phyloP scores from a whole-genome alignment of 1,139 yeast species.

The Suhomyces anneliseae region DNA sequence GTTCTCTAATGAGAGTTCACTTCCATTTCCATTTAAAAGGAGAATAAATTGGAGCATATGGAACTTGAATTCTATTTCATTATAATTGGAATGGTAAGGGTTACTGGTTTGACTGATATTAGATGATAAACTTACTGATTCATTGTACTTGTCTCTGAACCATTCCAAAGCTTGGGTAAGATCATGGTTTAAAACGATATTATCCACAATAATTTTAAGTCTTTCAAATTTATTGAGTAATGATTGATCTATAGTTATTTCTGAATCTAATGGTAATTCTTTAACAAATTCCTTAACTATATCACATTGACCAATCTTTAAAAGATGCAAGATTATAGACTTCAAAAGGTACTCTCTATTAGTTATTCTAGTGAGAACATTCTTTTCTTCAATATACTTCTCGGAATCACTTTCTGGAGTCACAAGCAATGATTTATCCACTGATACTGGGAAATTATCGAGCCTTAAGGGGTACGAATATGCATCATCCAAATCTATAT shows the following conservation, averaged over 20 bases:
- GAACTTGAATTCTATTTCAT: slow-evolving; percentile 56
- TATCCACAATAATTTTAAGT: slow-evolving; percentile 39
- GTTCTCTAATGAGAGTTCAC: slow-evolving; percentile 21
- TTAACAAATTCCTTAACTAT: slow-evolving; percentile 33
- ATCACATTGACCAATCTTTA: slow-evolving; percentile 45
- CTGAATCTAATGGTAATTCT: slow-evolving; percentile 21
- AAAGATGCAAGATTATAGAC: slow-evolving; percentile 41
- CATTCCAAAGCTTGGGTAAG: slow-evolving; percentile 35
- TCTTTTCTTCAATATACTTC: background rate
- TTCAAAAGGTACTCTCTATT: slow-evolving; percentile 40
- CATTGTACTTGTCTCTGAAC: slow-evolving; percentile 31
- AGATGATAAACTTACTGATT: slow-evolving; percentile 6
- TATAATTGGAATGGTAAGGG: slow-evolving; percentile 8
- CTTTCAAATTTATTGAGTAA: slow-evolving; percentile 29
- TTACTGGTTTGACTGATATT: slow-evolving; percentile 3
- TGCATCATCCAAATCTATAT: slow-evolving; percentile 43
- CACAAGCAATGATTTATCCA: background rate
- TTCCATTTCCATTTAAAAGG: slow-evolving; percentile 32
- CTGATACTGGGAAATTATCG: slow-evolving; percentile 30
- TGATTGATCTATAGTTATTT: slow-evolving; percentile 24
- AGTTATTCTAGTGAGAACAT: slow-evolving; percentile 12
- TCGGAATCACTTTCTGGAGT: slow-evolving; percentile 1
- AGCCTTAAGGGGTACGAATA: slow-evolving; percentile 42
- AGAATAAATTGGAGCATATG: slow-evolving; percentile 60
- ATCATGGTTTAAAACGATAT: slow-evolving; percentile 36